Conservation (phyloP, 2,329 filamentous ascomycete genomes). For the Colletotrichum navitas region DNA sequence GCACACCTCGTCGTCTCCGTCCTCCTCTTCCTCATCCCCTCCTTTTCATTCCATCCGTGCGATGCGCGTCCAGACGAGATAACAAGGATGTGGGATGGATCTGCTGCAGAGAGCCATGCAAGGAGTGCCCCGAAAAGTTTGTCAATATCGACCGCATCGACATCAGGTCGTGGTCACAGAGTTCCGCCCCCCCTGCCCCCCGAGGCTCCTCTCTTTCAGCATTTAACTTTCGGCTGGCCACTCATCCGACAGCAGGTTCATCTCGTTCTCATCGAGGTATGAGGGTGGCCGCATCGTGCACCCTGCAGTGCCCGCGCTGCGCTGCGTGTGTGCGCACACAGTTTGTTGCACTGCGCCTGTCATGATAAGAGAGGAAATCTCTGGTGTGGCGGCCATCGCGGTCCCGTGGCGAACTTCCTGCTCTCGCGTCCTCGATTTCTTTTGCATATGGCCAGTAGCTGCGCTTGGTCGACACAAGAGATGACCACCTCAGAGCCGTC, state of each 20-base stretch:
- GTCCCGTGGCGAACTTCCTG: constrained; percentile 4
- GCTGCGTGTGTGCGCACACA: constrained; percentile 34
- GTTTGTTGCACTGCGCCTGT: constrained; percentile 36
- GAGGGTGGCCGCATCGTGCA: constrained; percentile 31
- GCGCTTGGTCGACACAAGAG: not conserved
- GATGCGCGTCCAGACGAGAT: not conserved
- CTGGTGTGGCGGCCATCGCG: constrained; percentile 10
- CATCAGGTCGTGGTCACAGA: not conserved
- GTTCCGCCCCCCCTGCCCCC: not conserved
- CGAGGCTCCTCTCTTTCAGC: not conserved
- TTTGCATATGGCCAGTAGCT: not conserved
- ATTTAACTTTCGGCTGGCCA: not conserved
- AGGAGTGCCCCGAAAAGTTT: not conserved
- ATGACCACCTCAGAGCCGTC: not conserved
- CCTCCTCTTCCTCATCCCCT: not conserved
- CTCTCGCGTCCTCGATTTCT: not conserved
- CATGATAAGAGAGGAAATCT: constrained; percentile 20
- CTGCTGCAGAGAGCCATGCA: not conserved
- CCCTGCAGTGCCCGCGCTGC: constrained; percentile 28
- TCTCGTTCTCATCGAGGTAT: constrained; percentile 7
- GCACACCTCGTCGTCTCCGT: not conserved
- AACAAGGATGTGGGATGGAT: not conserved
- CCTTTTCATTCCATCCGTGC: not conserved
- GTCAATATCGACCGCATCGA: not conserved
- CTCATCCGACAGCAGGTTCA: not conserved